Conservation (phyloP, 352 stramenopile species). For the Stramenopiles sp. region DNA sequence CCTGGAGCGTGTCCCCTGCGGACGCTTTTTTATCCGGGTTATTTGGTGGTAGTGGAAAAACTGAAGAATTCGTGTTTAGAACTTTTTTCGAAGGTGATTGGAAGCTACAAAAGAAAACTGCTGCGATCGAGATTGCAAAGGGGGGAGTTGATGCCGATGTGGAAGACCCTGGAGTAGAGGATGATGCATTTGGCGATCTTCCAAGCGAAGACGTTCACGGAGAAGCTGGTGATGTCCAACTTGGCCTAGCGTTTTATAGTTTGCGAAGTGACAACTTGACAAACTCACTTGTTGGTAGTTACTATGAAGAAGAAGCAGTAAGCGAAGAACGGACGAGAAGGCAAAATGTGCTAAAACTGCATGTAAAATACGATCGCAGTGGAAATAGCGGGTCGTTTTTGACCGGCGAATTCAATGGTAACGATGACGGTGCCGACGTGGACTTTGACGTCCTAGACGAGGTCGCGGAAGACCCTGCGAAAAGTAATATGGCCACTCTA, state of each 20-base stretch:
- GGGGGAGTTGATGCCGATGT: not conserved
- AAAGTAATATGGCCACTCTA: not conserved
- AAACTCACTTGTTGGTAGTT: not conserved
- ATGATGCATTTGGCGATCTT: not conserved
- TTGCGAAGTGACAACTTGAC: not conserved
- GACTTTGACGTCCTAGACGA: not conserved
- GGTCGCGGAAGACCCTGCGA: not conserved
- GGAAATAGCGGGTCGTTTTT: not conserved
- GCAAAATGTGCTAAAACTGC: not conserved
- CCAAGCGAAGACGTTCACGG: not conserved
- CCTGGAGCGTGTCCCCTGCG: too few species aligned
- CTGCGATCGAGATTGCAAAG: not conserved
- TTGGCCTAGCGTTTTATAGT: not conserved
- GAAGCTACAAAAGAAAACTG: not conserved
- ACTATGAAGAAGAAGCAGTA: not conserved
- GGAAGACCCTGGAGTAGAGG: not conserved
- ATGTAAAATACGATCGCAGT: not conserved
- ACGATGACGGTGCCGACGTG: not conserved
- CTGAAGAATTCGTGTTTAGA: not conserved
- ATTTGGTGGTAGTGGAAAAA: too few species aligned
- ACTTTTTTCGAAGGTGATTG: not conserved
- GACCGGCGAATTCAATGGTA: not conserved
- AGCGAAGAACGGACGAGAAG: not conserved
- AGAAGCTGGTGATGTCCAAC: not conserved
- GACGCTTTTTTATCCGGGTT: too few species aligned